Conservation (phyloP, 2,329 filamentous ascomycete species). For the Juglanconis juglandina region DNA sequence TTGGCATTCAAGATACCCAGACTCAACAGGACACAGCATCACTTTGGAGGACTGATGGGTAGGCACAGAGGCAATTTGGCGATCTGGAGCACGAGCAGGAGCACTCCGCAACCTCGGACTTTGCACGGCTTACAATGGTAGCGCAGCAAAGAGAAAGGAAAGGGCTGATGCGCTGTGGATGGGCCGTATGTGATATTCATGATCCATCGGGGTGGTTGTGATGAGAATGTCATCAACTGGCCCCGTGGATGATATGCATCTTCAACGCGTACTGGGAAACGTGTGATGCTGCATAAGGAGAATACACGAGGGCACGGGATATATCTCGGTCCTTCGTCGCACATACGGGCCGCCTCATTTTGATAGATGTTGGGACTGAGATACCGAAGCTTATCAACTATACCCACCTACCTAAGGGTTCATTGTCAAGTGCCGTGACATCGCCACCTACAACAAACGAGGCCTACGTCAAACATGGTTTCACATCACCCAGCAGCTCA, state of each 20-base stretch:
- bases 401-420: neutral
- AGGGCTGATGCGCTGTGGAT: neutral
- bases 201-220: too few species aligned
- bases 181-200: too few species aligned
- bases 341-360: neutral
- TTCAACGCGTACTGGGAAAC: neutral
- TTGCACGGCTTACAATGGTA: neutral
- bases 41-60: neutral
- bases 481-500: too few species aligned
- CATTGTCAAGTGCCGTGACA: neutral
- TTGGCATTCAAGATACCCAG: slow-evolving; percentile 3
- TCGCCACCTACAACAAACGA: neutral
- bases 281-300: neutral
- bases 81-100: neutral
- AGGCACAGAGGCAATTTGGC: neutral
- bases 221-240: neutral
- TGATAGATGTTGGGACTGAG: neutral
- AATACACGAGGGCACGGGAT: slow-evolving; percentile 22
- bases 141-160: neutral
- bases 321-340: slow-evolving; percentile 14
- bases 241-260: neutral
- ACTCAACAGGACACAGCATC: neutral
- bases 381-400: neutral
- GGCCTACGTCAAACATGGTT: too few species aligned
- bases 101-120: neutral